phyloP scores from a whole-genome alignment of 2,329 filamentous ascomycete species.

The Cadophora sp. region DNA sequence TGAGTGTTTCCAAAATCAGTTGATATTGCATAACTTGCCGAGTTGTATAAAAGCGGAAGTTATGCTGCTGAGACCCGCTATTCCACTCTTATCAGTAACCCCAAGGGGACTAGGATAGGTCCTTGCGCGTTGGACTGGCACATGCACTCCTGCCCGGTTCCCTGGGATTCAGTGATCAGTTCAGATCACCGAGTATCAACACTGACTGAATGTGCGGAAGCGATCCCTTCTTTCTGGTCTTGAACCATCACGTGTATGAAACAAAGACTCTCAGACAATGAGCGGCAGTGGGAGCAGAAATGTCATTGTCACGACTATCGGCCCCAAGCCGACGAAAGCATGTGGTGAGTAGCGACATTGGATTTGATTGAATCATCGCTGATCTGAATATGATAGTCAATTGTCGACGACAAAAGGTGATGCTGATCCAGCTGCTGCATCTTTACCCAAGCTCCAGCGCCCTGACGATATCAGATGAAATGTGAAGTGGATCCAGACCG shows the following conservation, averaged over 20 bases:
- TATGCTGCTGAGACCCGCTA: slow-evolving; percentile 8
- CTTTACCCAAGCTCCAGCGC: background rate
- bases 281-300: slow-evolving; percentile 21
- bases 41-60: slow-evolving; percentile 2
- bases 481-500: slow-evolving; percentile 45
- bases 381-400: slow-evolving; percentile 21
- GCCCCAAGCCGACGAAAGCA: slow-evolving; percentile 28
- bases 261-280: slow-evolving; percentile 15
- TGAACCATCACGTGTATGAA: slow-evolving; percentile 23
- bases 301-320: slow-evolving; percentile 20
- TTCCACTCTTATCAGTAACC: slow-evolving; percentile 10
- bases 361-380: background rate
- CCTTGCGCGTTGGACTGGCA: background rate
- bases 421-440: background rate
- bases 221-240: slow-evolving; percentile 16
- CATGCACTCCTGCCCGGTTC: slow-evolving; percentile 6
- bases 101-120: slow-evolving; percentile 13
- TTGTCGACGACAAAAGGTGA: slow-evolving; percentile 29
- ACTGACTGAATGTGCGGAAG: slow-evolving; percentile 13
- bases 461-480: slow-evolving; percentile 44
- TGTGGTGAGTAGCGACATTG: slow-evolving; percentile 15
- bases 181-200: slow-evolving; percentile 20
- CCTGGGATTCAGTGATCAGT: background rate
- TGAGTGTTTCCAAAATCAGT: background rate
- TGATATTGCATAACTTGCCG: slow-evolving; percentile 12